A percentile compares a stretch with the other conserved stretches of the same genome.
These are phyloP conservation scores for Tetrahymena elliotti DNA, from an alignment of 73 alveolate species.

Conservation along the genomic window DNA sequence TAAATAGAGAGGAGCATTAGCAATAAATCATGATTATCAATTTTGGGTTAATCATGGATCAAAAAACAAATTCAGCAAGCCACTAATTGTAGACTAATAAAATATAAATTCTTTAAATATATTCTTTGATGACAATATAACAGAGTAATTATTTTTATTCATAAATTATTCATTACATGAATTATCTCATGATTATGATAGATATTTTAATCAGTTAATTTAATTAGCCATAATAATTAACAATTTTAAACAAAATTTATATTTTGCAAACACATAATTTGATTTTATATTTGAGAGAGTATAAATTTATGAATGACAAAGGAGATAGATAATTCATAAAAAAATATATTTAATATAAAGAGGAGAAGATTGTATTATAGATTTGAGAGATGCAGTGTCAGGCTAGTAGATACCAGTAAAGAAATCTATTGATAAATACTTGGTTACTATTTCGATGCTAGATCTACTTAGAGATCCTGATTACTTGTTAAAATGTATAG, in stretches of 20 bases:
- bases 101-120: conserved; percentile 79
- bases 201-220: no score
- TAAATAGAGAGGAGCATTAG: not conserved
- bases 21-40: not conserved
- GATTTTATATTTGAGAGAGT: no score
- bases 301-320: no score
- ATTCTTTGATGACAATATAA: conserved; percentile 93
- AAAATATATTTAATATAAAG: no score
- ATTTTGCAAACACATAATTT: no score
- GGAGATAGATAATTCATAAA: no score
- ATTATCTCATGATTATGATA: no score
- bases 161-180: not conserved
- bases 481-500: conserved; percentile 77
- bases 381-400: conserved; percentile 80
- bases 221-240: no score
- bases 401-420: conserved; percentile 68
- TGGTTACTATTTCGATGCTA: conserved; percentile 79
- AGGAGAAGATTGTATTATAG: conserved; percentile 61
- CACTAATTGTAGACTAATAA: conserved; percentile 53
- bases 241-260: no score
- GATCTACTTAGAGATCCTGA: conserved; percentile 90
- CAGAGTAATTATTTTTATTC: conserved; percentile 5
- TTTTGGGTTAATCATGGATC: not conserved
- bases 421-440: conserved; percentile 71
- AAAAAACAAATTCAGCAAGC: not conserved